Evolutionary conservation across 345 rosid genomes (phyloP).

Genomic region (Lumnitzera littorea): DNA sequence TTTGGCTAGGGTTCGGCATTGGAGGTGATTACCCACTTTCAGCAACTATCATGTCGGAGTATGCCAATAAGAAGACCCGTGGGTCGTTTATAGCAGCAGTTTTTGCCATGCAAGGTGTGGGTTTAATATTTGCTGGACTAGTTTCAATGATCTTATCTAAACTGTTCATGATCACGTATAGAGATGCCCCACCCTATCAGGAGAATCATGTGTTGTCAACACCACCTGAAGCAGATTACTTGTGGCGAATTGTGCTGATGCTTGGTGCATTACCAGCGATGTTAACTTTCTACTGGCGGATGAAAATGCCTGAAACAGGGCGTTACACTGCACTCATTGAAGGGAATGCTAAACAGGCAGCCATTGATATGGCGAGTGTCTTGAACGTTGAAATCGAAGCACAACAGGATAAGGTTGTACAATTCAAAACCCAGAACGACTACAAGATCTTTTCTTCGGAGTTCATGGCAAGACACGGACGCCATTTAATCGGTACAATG

Average conservation of each 20-base stretch:
- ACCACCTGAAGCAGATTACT: constrained; percentile 28
- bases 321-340: constrained; percentile 40
- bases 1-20: constrained; percentile 72
- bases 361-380: constrained; percentile 37
- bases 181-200: not conserved
- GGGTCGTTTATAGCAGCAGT: constrained; percentile 48
- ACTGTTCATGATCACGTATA: constrained; percentile 12
- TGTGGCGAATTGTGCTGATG: constrained; percentile 46
- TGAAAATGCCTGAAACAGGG: constrained; percentile 55
- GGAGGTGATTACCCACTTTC: constrained; percentile 81
- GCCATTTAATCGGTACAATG: constrained; percentile 35
- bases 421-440: constrained; percentile 20
- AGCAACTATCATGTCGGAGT: constrained; percentile 61
- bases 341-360: constrained; percentile 46
- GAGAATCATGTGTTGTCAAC: constrained; percentile 16
- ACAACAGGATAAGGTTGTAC: constrained; percentile 19
- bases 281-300: constrained; percentile 40
- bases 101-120: constrained; percentile 53
- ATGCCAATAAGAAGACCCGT: constrained; percentile 42
- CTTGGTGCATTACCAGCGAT: constrained; percentile 44
- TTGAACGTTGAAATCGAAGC: constrained; percentile 29
- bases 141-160: constrained; percentile 28
- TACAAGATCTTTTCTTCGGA: constrained; percentile 23
- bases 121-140: constrained; percentile 38
- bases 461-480: constrained; percentile 31